Evolutionary conservation across 257 asterid genomes (phyloP).

Genomic region (Solanum bukasovii): DNA sequence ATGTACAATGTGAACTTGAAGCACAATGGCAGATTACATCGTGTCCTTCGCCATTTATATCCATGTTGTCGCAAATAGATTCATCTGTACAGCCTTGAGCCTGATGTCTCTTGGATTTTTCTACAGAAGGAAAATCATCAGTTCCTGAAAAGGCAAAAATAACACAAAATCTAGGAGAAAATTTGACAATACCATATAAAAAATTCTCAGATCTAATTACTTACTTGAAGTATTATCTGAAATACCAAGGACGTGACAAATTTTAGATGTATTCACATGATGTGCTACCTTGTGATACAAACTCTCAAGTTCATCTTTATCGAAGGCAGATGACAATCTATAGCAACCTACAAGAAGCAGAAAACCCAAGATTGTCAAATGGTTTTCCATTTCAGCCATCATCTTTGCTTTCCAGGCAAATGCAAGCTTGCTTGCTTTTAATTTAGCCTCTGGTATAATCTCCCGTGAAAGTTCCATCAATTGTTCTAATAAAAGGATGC

Average conservation of each 20-base stretch:
- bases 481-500: constrained; percentile 27
- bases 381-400: constrained; percentile 6
- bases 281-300: constrained; percentile 14
- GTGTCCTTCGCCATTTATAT: background rate
- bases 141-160: background rate
- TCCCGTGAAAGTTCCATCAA: constrained; percentile 23
- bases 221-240: constrained; percentile 2
- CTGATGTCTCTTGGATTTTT: background rate
- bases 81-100: background rate
- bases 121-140: background rate
- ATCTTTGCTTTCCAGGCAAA: constrained; percentile 26
- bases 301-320: constrained; percentile 19
- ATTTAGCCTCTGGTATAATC: constrained; percentile 17
- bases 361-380: constrained; percentile 26
- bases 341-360: constrained; percentile 41
- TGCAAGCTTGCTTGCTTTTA: constrained; percentile 32
- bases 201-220: background rate
- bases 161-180: background rate
- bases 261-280: constrained; percentile 23
- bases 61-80: constrained; percentile 1
- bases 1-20: background rate
- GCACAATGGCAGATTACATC: background rate
- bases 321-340: constrained; percentile 25
- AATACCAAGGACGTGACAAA: constrained; percentile 5
- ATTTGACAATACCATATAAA: background rate